Evolutionary conservation across 495 filamentous ascomycete genomes (phyloP), one percentile per base, ranked within the genome.

Genomic region (Rhizodiscina lignyota): DNA sequence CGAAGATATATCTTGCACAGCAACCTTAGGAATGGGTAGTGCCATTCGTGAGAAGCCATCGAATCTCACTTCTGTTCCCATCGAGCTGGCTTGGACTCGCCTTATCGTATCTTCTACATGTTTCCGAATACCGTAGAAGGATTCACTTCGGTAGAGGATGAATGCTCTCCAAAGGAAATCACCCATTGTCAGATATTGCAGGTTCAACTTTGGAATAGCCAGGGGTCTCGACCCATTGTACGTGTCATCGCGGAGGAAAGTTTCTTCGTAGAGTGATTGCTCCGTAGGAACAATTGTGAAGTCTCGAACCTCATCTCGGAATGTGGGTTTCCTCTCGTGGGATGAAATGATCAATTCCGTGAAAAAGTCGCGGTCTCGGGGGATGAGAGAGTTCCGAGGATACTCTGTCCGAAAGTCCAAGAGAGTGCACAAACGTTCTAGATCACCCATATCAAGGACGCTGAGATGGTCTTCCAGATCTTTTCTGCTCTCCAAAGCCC

Each of bases 121-220:
- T 47, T 82, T 85, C 20, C 86, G 71, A 37, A 99, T 87, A 36
- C 83, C 83, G 58, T 85, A 96, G 50, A 94, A 96, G 2, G 89
- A 71, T 54, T 99, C 89, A 42, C 75, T 83, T 17, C 89, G 72
- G 50, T 93, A 82, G 2, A 96, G 67, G 18, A 89, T 65, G 45
- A 96, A 79, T 11, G 87, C 81, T 24, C 89, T 68, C 83, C 83
- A 96, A 6, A 99, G 67, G 45, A 96, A 96, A 52, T 99, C 89
- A 3, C 89, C 85, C 22, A 94, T 71, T 5, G 83, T 87, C 18
- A 99, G 67, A 52, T 99, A 96, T 47, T 96, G 89, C 27, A 99
- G 65, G 49, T 93, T 96, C 33, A 96, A 59, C 45, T 96, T 99
- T 2, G 89, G 89, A 35, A 99, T 75, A 4, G 89, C 83, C 32